Base-by-base conservation (phyloP, 805 yeast genomes). In the Saturnispora halmiae region DNA sequence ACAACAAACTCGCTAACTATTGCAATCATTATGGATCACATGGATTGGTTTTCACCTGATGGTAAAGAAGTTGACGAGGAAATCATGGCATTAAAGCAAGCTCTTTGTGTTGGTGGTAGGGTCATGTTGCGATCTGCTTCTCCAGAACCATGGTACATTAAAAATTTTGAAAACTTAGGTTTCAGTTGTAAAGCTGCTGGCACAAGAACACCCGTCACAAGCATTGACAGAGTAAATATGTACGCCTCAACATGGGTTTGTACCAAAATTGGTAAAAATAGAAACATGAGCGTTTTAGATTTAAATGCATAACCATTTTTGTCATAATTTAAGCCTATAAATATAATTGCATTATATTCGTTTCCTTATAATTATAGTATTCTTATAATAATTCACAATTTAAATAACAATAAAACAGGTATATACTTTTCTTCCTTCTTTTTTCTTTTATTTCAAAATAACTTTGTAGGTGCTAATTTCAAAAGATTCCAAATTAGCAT, bases 211-310 rank as follows among this genome's bases (percentile, higher is more conserved):
- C 59, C 78, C 16, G 84, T 84, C 7, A 62, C 66, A 41, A 67
- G 82, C 43, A 83, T 83, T 56, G 94, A 83, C 58, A 69, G 94
- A 48, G 81, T 77, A 48, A 83, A 84, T 60, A 83, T 83, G 94
- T 83, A 83, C 56, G 92, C 94, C 3, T 80, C 90, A 2, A 82
- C 94, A 2, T 83, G 94, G 94, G 75, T 84, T 15, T 80, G 88
- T 58, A 77, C 79, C 22, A 82, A 82, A 55, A 34, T 45, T 15
- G 41, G 44, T 4, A 54, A 50, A 25, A 65, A 73, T 42, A 65
- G 76, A 46, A 64, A 72, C 41, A 72, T 73, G 69, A 73, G 79
- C 57, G 61, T 66, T 36, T 64, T 73, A 46, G 48, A 56, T 42
- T 38, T 58, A 28, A 56, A 30, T 24, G n/a, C 31, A 27, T 39